phyloP scores from a whole-genome alignment of 2,329 filamentous ascomycete genomes.

The Akanthomyces muscarius region DNA sequence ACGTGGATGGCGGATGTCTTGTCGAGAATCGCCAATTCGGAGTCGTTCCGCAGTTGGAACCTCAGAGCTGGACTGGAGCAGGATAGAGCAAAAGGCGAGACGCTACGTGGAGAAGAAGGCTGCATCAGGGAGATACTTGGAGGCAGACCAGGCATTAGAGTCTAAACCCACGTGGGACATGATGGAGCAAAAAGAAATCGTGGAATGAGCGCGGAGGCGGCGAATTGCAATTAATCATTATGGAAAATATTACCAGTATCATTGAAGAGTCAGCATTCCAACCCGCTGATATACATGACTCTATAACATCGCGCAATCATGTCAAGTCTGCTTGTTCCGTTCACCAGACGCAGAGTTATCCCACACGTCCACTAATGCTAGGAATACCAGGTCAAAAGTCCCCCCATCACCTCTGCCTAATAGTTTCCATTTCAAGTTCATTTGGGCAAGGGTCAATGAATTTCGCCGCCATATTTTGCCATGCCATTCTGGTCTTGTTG shows the following conservation, averaged over 20 bases:
- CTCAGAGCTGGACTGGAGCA: neutral
- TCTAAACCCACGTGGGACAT: neutral
- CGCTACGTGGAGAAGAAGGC: neutral
- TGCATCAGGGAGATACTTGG: neutral
- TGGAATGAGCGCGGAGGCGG: neutral
- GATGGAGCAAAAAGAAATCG: neutral
- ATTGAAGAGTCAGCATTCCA: no score
- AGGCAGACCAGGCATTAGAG: neutral
- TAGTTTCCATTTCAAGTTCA: constrained; percentile 9
- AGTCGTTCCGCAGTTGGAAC: neutral
- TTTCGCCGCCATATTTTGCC: constrained; percentile 1
- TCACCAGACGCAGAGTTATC: no score
- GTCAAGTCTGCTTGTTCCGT: no score
- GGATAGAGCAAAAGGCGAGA: neutral
- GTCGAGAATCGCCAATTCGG: neutral
- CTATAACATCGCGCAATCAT: no score
- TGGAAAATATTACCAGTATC: no score
- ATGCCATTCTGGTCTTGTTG: constrained; percentile 3
- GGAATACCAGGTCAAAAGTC: neutral
- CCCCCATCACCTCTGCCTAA: constrained; percentile 15
- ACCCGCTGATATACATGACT: no score
- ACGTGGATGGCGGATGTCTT: neutral
- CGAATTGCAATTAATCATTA: neutral
- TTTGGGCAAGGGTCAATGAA: constrained; percentile 5
- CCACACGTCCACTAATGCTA: no score